A percentile compares a stretch with the other conserved stretches of the same genome.
These are phyloP conservation scores for Salisapilia sapeloensis DNA, from an alignment of 352 stramenopile species.

Conservation along the genomic window DNA sequence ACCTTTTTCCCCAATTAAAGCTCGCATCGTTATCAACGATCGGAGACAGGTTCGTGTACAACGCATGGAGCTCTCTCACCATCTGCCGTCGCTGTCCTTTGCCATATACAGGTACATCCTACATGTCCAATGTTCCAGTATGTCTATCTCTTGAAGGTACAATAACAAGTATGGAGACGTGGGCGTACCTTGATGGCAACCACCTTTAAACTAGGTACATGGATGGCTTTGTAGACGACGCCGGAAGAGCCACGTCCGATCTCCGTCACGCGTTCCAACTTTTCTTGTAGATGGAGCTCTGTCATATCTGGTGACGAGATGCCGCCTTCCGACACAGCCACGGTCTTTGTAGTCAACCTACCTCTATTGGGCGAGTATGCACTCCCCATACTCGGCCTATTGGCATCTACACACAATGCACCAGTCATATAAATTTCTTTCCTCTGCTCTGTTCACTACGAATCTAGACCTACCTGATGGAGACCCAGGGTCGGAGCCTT, in stretches of 20 bases:
- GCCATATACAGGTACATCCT: slow-evolving; percentile 79
- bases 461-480: slow-evolving; percentile 24
- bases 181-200: slow-evolving; percentile 85
- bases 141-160: slow-evolving; percentile 1
- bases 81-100: slow-evolving; percentile 75
- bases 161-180: too few species aligned
- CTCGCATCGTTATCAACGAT: slow-evolving; percentile 25
- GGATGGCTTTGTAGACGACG: slow-evolving; percentile 81
- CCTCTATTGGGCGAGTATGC: slow-evolving; percentile 77
- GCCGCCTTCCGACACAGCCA: slow-evolving; percentile 67
- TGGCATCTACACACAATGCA: slow-evolving; percentile 12
- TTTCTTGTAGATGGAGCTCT: slow-evolving; percentile 69
- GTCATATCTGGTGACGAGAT: slow-evolving; percentile 68
- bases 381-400: slow-evolving; percentile 50
- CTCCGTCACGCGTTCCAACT: slow-evolving; percentile 62
- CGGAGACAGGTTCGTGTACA: slow-evolving; percentile 81
- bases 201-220: slow-evolving; percentile 81
- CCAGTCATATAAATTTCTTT: not conserved
- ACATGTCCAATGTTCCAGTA: not conserved
- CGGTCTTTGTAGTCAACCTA: slow-evolving; percentile 75
- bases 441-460: not conserved
- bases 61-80: slow-evolving; percentile 75
- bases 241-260: slow-evolving; percentile 67
- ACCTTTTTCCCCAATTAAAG: too few species aligned
- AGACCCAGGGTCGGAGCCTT: slow-evolving; percentile 46